Base-by-base conservation (phyloP, 164 flowering plant genomes). In the Akebia trifoliata region DNA sequence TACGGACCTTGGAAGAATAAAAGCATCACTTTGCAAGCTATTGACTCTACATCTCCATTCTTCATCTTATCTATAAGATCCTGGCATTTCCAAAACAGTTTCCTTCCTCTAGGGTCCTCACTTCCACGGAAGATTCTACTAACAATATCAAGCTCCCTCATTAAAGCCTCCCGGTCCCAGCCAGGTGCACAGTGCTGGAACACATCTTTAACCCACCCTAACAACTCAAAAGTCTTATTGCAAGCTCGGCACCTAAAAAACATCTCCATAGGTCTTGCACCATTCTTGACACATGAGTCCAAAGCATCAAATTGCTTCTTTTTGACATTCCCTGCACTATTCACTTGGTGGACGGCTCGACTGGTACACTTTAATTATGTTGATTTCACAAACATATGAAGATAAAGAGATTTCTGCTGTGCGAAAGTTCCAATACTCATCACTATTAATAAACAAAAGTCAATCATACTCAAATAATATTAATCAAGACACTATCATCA, bases 151-250 rank as follows among this genome's bases (percentile, higher is more conserved):
- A 93, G 87, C 61, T 90, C 99, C 58, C 85, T 87, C 67, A 79
- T 60, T 53, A 93, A 61, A 52, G 93, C 78, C 11, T 85, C 95
- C 24, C 82, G 72, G 50, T 87, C 92, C 99, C 99, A 93, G 26
- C 74, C 61, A 9, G 95, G 95, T n/a, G 95, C 97, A 79, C 97
- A 93, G 57, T 90, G 88, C 63, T 85, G 96, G 73, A 93, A 90
- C 10, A 90, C 97, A 79, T 93, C 97, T 66, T 86, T 93, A 38
- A 87, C 99, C 97, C 99, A 93, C 8, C 99, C 99, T 39, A 93
- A 68, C 50, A 93, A 75, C 73, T 93, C 95, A 8, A 96, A 93
- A 21, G 97, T 86, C 57, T 81, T 75, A 63, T 72, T 82, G 76
- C 96, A 93, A 62, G 97, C 96, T 59, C 86, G 78, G 61, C 99